Evolutionary conservation across 345 rosid species (phyloP).

Genomic region (Arabis hirsuta): DNA sequence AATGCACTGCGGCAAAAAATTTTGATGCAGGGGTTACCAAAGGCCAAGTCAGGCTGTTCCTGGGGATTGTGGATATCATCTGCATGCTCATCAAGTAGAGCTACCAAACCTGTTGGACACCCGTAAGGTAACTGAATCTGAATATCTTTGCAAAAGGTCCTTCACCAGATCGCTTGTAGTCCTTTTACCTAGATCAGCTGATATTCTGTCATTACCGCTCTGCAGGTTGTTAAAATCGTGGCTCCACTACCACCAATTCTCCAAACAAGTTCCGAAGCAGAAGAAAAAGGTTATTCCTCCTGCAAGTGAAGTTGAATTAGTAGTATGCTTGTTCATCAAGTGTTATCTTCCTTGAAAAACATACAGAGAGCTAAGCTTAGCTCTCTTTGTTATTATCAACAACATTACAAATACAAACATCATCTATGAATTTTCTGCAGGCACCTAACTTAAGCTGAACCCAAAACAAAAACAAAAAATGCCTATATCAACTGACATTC

Average conservation of each 20-base stretch:
- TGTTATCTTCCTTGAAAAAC: conserved; percentile 29
- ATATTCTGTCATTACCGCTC: neutral
- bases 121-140: conserved; percentile 52
- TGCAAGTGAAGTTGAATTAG: conserved; percentile 30
- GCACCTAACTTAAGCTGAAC: conserved; percentile 37
- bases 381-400: conserved; percentile 38
- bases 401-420: conserved; percentile 44
- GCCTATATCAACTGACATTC: conserved; percentile 42
- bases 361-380: conserved; percentile 33
- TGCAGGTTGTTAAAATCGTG: conserved; percentile 56
- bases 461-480: conserved; percentile 19
- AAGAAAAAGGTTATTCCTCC: conserved; percentile 13
- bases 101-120: conserved; percentile 59
- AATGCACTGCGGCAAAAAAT: conserved; percentile 9
- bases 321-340: neutral
- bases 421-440: conserved; percentile 37
- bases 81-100: conserved; percentile 77
- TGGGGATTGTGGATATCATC: conserved; percentile 83
- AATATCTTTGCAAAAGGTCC: neutral
- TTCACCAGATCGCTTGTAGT: neutral
- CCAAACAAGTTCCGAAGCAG: conserved; percentile 49
- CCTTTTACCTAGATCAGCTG: neutral
- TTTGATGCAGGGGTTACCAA: conserved; percentile 63
- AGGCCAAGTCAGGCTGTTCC: conserved; percentile 76
- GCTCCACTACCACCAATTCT: conserved; percentile 68